Conservation (phyloP, 169 alveolate species). For the Eimeria acervulina region DNA sequence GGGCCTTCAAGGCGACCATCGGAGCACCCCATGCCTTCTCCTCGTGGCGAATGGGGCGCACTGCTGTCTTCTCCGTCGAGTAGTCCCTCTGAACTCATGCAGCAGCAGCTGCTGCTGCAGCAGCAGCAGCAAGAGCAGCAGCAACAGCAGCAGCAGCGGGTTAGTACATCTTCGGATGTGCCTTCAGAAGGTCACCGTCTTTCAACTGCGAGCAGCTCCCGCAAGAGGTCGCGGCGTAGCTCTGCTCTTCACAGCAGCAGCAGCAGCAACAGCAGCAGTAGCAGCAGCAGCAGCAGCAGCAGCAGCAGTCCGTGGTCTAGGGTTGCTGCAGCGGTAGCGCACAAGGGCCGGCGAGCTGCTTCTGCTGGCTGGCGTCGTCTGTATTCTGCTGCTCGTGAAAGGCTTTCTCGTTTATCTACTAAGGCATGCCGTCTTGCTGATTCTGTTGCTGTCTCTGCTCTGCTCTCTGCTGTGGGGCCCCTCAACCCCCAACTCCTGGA, state of each 20-base stretch:
- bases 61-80: conserved; percentile 4
- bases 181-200: not conserved
- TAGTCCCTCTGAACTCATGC: not conserved
- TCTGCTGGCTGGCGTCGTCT: conserved; percentile 19
- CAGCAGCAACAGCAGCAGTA: conserved; percentile 48
- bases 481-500: conserved; percentile 1
- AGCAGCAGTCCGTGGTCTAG: conserved; percentile 22
- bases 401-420: not conserved
- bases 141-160: conserved; percentile 3
- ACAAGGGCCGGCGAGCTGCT: conserved; percentile 14
- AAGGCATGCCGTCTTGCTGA: not conserved
- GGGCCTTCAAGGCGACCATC: not conserved
- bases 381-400: not conserved
- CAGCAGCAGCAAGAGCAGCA: not conserved
- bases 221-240: conserved; percentile 49
- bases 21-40: not conserved
- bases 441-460: conserved; percentile 16
- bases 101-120: conserved; percentile 12
- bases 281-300: conserved; percentile 60
- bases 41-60: not conserved
- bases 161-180: not conserved
- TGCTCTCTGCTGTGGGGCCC: conserved; percentile 44
- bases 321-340: conserved; percentile 4
- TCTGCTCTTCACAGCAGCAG: conserved; percentile 2
- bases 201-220: conserved; percentile 4